A percentile compares a stretch with the other conserved stretches of the same genome.
Evolutionary conservation across 2,329 filamentous ascomycete genomes (phyloP).

Genomic region (Cladosporium halotolerans): DNA sequence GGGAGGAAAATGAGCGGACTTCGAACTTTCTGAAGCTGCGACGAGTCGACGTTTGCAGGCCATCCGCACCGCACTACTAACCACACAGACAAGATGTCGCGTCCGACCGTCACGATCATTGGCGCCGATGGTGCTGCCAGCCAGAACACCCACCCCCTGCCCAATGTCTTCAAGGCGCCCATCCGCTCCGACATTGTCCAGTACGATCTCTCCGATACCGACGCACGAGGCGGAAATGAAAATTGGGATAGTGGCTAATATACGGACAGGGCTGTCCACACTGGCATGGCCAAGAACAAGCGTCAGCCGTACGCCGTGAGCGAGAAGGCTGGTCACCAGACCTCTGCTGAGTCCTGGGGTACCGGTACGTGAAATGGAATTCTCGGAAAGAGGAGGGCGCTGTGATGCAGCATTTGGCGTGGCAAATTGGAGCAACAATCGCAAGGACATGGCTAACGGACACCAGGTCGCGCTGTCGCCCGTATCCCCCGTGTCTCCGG

Average conservation of each 20-base stretch:
- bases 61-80: conserved; percentile 7
- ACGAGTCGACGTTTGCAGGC: conserved; percentile 7
- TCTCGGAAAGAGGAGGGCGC: conserved; percentile 11
- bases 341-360: conserved; percentile 99
- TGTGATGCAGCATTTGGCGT: background rate
- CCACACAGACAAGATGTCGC: conserved; percentile 25
- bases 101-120: conserved; percentile 96
- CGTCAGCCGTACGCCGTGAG: conserved; percentile 98
- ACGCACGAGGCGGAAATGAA: conserved; percentile 1
- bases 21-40: conserved; percentile 5
- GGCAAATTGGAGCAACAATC: background rate
- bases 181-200: conserved; percentile 99
- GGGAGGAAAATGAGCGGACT: conserved; percentile 1
- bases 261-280: conserved; percentile 66
- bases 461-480: conserved; percentile 88
- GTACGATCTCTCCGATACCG: conserved; percentile 47
- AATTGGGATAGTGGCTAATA: conserved; percentile 23
- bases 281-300: conserved; percentile 99
- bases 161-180: conserved; percentile 92
- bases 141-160: conserved; percentile 83
- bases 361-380: conserved; percentile 58
- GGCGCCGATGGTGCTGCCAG: conserved; percentile 90
- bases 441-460: conserved; percentile 19
- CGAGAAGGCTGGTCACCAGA: conserved; percentile 99
- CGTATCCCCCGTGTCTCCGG: conserved; percentile 99